Evolutionary conservation across 2,329 filamentous ascomycete species (phyloP).

Genomic region (Hawksworthiomyces lignivorus): DNA sequence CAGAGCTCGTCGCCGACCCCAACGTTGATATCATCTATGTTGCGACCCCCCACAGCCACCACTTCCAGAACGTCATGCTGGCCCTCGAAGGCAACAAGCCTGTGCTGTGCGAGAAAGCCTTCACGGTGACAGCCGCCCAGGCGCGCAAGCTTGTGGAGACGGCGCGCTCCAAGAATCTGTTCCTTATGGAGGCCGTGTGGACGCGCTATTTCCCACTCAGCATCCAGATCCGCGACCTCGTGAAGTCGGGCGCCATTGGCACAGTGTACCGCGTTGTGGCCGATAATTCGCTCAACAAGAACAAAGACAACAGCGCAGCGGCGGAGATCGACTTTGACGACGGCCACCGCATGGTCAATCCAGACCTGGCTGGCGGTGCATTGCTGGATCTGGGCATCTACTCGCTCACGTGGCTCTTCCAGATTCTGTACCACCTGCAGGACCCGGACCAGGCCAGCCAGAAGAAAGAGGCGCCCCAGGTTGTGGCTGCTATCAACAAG

Average conservation of each 20-base stretch:
- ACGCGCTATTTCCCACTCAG: conserved; percentile 82
- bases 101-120: conserved; percentile 84
- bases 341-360: conserved; percentile 71
- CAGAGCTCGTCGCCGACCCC: conserved; percentile 69
- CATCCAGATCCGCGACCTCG: conserved; percentile 62
- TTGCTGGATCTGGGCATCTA: conserved; percentile 84
- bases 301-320: conserved; percentile 37
- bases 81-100: conserved; percentile 70
- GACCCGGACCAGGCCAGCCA: conserved; percentile 34
- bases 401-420: conserved; percentile 83
- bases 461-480: conserved; percentile 59
- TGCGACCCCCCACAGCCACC: conserved; percentile 84
- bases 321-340: conserved; percentile 46
- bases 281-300: conserved; percentile 54
- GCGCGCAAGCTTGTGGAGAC: conserved; percentile 62
- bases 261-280: conserved; percentile 53
- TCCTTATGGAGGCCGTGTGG: conserved; percentile 86
- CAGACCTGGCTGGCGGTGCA: conserved; percentile 72
- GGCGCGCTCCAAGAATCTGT: conserved; percentile 64
- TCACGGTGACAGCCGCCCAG: conserved; percentile 78
- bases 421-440: conserved; percentile 77
- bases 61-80: conserved; percentile 87
- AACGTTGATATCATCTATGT: conserved; percentile 83
- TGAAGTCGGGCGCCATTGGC: conserved; percentile 47
- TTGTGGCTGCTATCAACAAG: conserved; percentile 62